Evolutionary conservation across 1,284 basidiomycete genomes (phyloP), one percentile per base, ranked within the genome.

Genomic region (Pseudozyma hubeiensis): DNA sequence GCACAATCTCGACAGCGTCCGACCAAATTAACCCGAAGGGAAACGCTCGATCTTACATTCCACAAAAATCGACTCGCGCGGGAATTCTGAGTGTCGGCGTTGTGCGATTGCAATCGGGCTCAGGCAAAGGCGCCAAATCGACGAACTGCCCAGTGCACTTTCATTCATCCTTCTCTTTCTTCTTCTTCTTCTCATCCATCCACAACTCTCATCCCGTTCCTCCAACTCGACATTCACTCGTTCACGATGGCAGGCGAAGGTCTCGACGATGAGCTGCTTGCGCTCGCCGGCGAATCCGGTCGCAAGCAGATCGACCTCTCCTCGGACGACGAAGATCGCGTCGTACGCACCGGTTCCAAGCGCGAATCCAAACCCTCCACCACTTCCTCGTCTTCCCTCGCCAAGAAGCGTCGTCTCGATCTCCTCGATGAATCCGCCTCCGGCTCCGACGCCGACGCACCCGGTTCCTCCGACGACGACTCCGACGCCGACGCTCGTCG

Each of bases 251-350:
- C 75, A 55, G 81, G 78, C 52, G 56, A 50, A 9, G 78, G 79
- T 64, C 87, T 91, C 54, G 88, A 89, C 66, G 89, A 90, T 61
- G 90, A 91, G 81, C 87, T 91, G 19, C 88, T 91, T 50, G 90
- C 88, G 72, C 88, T 91, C 39, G 89, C 89, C 1, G 90, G 89
- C 0, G 88, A 87, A 3, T 87, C 87, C 5, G 88, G 88, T 71
- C 88, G 88, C 80, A 87, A 87, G 66, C 86, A 87, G 65, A 86
- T 87, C 75, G 87, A 86, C 30, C 89, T 90, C 24, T 88, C 88
- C 19, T 89, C 87, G 11, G 87, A 61, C 4, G 62, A 74, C 16
- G 62, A 88, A 59, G 87, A 86, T 24, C 87, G 88, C 43, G 80
- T 85, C 43, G 80, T 85, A 8, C 84, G 85, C 53, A 69, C 85